A percentile compares a stretch with the other conserved stretches of the same genome.
phyloP scores from a whole-genome alignment of 2,329 filamentous ascomycete species.

The Diaporthe vaccinii region DNA sequence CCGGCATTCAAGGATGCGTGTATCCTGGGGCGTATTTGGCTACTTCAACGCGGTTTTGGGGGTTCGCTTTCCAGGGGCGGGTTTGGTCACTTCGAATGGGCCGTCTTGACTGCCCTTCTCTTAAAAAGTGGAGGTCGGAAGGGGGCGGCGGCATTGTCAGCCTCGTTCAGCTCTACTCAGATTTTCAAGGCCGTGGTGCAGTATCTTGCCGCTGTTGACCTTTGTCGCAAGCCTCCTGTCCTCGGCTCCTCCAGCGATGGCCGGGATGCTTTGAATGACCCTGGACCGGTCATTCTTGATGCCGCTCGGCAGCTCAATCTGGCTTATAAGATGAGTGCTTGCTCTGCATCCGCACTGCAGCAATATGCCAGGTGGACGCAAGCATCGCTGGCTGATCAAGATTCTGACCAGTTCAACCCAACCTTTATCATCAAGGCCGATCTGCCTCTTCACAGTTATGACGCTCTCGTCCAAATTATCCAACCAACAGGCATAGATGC shows the following conservation, averaged over 20 bases:
- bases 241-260: conserved; percentile 61
- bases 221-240: conserved; percentile 75
- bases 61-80: conserved; percentile 80
- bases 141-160: conserved; percentile 79
- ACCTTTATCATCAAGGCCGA: conserved; percentile 81
- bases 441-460: conserved; percentile 67
- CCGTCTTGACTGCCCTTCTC: conserved; percentile 82
- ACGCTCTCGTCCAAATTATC: conserved; percentile 58
- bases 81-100: conserved; percentile 95
- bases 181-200: conserved; percentile 96
- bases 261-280: conserved; percentile 58
- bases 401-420: conserved; percentile 84
- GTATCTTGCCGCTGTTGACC: conserved; percentile 81
- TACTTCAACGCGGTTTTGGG: conserved; percentile 87
- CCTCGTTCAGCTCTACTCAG: conserved; percentile 89
- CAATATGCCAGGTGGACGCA: conserved; percentile 82
- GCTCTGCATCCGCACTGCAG: conserved; percentile 82
- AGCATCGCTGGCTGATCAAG: conserved; percentile 79
- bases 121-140: conserved; percentile 82
- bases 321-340: conserved; percentile 89
- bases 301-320: conserved; percentile 81
- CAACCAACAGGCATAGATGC: conserved; percentile 38
- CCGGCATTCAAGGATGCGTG: conserved; percentile 85
- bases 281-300: conserved; percentile 82
- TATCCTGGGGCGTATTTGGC: conserved; percentile 87